Conservation (phyloP, 257 asterid genomes). For the Lavandula angustifolia region DNA sequence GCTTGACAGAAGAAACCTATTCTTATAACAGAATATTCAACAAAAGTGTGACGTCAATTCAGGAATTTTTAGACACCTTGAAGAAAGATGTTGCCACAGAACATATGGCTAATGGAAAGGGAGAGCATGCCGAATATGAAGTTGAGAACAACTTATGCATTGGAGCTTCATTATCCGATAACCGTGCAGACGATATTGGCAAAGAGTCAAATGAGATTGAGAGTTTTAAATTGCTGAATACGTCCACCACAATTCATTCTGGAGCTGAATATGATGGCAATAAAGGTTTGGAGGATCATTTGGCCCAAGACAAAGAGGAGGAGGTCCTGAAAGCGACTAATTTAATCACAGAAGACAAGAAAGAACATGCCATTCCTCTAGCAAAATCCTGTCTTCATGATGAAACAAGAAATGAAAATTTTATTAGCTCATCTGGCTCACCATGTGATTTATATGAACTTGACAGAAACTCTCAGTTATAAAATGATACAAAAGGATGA, state of each 20-base stretch:
- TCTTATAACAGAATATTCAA: constrained; percentile 22
- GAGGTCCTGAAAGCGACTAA: constrained; percentile 22
- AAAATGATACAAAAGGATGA: constrained; percentile 27
- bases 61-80: constrained; percentile 7
- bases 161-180: constrained; percentile 11
- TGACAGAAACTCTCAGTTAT: constrained; percentile 24
- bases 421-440: constrained; percentile 24
- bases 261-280: constrained; percentile 27
- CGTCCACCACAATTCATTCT: constrained; percentile 17
- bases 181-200: constrained; percentile 15
- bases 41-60: not conserved
- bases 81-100: constrained; percentile 16
- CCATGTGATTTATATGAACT: constrained; percentile 17
- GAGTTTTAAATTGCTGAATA: constrained; percentile 28
- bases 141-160: constrained; percentile 22
- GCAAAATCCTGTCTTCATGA: constrained; percentile 9
- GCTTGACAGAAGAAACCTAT: constrained; percentile 20
- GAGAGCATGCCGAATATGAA: constrained; percentile 19
- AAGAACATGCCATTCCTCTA: constrained; percentile 18
- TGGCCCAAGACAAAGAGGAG: constrained; percentile 12
- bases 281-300: constrained; percentile 32
- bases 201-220: constrained; percentile 27
- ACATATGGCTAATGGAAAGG: constrained; percentile 17
- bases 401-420: constrained; percentile 25
- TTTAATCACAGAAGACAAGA: constrained; percentile 13